Percentiles rank a stretch among this genome's conserved stretches.
These are phyloP conservation scores for Entrophospora sp. DNA, from an alignment of 192 early-diverging fungal genomes.

Conservation along the genomic window DNA sequence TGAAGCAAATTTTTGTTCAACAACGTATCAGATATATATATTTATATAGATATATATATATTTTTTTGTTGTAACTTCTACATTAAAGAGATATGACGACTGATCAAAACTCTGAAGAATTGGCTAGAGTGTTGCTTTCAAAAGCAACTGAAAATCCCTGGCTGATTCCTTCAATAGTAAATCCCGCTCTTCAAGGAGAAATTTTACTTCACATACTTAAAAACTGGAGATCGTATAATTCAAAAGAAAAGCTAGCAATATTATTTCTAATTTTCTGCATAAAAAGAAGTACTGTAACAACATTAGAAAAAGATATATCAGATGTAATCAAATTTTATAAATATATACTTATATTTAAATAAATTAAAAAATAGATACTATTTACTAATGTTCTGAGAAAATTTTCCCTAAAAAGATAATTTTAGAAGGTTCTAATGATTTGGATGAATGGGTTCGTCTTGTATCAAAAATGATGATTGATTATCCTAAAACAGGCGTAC, in stretches of 20 bases:
- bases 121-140: background rate
- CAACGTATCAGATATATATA: too few species aligned
- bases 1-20: too few species aligned
- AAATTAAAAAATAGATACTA: background rate
- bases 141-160: background rate
- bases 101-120: background rate
- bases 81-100: too few species aligned
- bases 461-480: slow-evolving; percentile 12
- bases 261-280: slow-evolving; percentile 14
- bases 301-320: background rate
- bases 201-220: background rate
- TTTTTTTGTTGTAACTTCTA: too few species aligned
- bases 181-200: background rate
- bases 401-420: background rate
- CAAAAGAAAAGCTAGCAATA: background rate
- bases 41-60: too few species aligned
- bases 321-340: background rate
- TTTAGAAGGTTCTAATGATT: background rate
- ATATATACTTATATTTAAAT: background rate
- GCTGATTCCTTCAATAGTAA: background rate
- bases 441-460: slow-evolving; percentile 17
- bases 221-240: background rate
- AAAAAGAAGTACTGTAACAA: background rate
- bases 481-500: background rate
- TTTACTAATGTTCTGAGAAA: background rate